phyloP scores from a whole-genome alignment of 441 rosid genomes.

The Populus hybrid region DNA sequence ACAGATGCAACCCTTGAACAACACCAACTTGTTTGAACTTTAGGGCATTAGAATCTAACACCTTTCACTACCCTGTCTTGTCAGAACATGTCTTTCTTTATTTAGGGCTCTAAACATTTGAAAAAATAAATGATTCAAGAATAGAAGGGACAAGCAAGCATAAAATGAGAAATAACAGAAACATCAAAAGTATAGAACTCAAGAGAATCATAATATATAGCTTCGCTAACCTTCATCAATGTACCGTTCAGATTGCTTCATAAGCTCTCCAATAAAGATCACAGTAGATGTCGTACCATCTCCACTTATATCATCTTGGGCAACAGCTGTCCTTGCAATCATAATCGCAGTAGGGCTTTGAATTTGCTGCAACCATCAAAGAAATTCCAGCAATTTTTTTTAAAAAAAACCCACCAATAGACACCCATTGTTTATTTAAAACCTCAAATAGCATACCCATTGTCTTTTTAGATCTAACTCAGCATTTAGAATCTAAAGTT shows the following conservation, averaged over 20 bases:
- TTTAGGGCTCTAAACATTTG: not conserved
- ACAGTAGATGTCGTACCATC: constrained; percentile 98
- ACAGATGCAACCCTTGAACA: not conserved
- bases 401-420: not conserved
- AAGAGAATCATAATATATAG: not conserved
- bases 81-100: not conserved
- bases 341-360: constrained; percentile 96
- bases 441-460: not conserved
- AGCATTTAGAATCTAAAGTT: not conserved
- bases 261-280: constrained; percentile 92
- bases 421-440: not conserved
- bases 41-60: not conserved
- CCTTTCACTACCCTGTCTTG: not conserved
- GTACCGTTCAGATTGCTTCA: constrained; percentile 94
- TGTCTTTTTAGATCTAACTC: not conserved
- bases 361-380: constrained; percentile 67
- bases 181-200: not conserved
- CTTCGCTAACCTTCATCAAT: constrained; percentile 76
- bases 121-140: not conserved
- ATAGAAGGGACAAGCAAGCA: not conserved
- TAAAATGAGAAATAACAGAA: not conserved
- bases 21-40: not conserved
- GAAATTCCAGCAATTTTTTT: not conserved
- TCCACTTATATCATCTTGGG: constrained; percentile 92
- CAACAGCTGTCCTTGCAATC: constrained; percentile 98